Conservation (phyloP, 345 rosid genomes). For the Aurinia saxatilis region DNA sequence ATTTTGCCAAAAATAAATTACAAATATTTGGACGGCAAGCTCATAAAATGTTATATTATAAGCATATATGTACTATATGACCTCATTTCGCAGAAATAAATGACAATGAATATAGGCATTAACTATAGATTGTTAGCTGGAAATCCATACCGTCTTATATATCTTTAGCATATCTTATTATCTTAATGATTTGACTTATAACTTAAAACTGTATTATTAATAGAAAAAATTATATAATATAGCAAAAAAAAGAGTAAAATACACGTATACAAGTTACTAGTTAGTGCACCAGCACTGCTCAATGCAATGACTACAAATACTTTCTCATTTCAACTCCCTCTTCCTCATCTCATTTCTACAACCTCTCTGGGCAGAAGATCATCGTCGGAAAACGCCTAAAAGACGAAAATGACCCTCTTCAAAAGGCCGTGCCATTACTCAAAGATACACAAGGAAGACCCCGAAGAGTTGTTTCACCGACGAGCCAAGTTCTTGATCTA, state of each 20-base stretch:
- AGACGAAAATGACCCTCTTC: constrained; percentile 33
- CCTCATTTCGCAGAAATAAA: neutral
- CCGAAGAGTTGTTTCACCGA: constrained; percentile 46
- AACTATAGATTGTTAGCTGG: constrained; percentile 13
- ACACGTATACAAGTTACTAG: constrained; percentile 13
- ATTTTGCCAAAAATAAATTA: neutral
- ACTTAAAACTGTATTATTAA: neutral
- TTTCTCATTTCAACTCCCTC: neutral
- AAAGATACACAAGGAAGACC: constrained; percentile 63
- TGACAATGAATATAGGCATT: neutral
- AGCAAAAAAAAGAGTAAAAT: too few species aligned
- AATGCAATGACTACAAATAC: constrained; percentile 37
- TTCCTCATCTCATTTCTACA: neutral
- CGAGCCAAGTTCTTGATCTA: constrained; percentile 84
- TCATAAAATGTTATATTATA: neutral
- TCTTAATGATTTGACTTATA: constrained; percentile 19
- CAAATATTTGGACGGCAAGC: constrained; percentile 1
- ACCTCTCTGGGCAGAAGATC: neutral
- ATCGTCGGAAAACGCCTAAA: neutral
- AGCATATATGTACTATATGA: neutral
- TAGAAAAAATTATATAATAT: neutral
- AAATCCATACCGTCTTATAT: neutral
- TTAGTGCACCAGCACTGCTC: constrained; percentile 36
- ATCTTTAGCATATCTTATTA: neutral
- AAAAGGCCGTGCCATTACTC: constrained; percentile 40